phyloP scores from a whole-genome alignment of 306 rosid genomes.

The Gastrolobium bilobum region DNA sequence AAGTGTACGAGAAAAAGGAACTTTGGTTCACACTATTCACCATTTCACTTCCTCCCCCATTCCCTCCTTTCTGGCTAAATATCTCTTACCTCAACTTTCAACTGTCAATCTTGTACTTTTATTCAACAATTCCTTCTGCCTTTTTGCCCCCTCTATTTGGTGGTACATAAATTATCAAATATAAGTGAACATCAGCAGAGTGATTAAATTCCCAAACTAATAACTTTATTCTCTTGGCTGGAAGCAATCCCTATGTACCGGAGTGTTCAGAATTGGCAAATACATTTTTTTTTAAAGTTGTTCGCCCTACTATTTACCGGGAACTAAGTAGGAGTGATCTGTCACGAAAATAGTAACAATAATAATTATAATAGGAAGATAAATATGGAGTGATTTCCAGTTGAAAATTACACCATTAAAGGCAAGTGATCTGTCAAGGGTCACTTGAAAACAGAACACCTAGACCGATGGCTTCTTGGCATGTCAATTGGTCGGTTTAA shows the following conservation, averaged over 20 bases:
- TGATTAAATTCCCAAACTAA: neutral
- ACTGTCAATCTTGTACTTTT: neutral
- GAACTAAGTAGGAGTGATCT: neutral
- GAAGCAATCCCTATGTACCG: neutral
- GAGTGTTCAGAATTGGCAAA: slow-evolving; percentile 1
- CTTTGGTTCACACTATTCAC: slow-evolving; percentile 25
- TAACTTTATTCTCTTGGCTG: neutral
- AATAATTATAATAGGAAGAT: neutral
- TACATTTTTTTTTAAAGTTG: neutral
- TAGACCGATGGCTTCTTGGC: slow-evolving; percentile 42
- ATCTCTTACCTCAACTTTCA: neutral
- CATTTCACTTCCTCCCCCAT: neutral
- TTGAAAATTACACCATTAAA: neutral
- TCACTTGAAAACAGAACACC: slow-evolving; percentile 42
- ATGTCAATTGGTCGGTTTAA: neutral
- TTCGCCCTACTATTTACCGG: neutral
- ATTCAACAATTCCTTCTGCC: neutral
- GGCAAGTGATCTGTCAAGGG: slow-evolving; percentile 23
- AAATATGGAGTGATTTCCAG: slow-evolving; percentile 8
- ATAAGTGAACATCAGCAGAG: neutral
- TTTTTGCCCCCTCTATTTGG: neutral
- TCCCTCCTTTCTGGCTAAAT: neutral
- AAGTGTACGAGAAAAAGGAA: slow-evolving; percentile 20
- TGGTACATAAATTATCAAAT: neutral
- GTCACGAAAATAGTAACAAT: neutral